Base-by-base conservation (phyloP, 768 basidiomycete species). In the Dictyophora rubrovolvata region DNA sequence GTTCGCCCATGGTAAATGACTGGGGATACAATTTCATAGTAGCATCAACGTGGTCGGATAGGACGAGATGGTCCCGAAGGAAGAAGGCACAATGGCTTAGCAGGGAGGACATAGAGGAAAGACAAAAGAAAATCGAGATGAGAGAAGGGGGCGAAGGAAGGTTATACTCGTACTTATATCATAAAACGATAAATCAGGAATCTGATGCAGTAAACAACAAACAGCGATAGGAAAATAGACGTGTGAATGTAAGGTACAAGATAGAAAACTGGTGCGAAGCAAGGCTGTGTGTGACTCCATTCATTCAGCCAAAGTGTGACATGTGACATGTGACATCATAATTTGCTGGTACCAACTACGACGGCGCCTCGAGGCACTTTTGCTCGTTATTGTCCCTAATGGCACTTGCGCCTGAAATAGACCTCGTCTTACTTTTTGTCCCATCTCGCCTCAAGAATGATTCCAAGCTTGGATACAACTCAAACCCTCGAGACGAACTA, bases 341-440 rank as follows among this genome's bases (percentile, higher is more conserved):
- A 28, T 28, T 28, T 28, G 28, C 28, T 28, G 28, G 28, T 2
- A 28, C 28, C 28, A 28, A 28, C 28, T 28, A 28, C 28, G 28
- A 7, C 7, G 28, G 42, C 42, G n/a, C 42, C 42, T 42, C 14
- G n/a, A 42, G n/a, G 42, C 42, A 28, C 28, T 28, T 9, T 34
- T 51, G 12, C 14, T 51, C 20, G 36, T 9, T 21, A 10, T 21
- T 14, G 34, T 46, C 9, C 36, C 11, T 35, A 10, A 59, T 59
- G 57, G 10, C 57, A 22, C 14, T 74, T 8, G 42, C 42, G n/a
- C 83, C 81, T 14, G 76, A 82, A 57, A 83, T 87, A 52, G 87
- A 92, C 71, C 75, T 90, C 33, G 82, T 91, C 54, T 73, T 92
- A 61, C 74, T 86, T 48, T 90, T 91, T 66, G 73, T 74, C 53